Base-by-base conservation (phyloP, 192 early-diverging fungal species). In the Geranomyces variabilis region DNA sequence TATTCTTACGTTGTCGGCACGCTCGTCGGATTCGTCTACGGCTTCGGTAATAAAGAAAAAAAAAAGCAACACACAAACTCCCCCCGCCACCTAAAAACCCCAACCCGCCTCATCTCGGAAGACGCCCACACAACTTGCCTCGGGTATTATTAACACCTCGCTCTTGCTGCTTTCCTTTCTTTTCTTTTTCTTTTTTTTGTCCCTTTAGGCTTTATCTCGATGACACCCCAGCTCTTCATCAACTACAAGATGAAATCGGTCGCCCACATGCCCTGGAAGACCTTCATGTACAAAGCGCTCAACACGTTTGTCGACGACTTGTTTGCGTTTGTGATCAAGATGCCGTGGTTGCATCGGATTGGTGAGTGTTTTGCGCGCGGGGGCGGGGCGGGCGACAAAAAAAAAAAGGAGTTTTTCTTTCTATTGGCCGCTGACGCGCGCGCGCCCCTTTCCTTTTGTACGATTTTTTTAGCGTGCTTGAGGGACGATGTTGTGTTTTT, bases 191-290 rank as follows among this genome's bases (percentile, higher is more conserved):
- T 29, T 36, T 41, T 41, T 8, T 30, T 41, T 26, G 8, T n/a
- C 14, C 60, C 0, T 41, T 45, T 57, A 83, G 83, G 86, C 2
- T 88, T 88, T 70, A 84, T 88, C 45, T 77, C 67, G 47, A 93
- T 94, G 92, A 90, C 90, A 0, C 94, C 94, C 21, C 93, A 94
- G 72, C 73, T 96, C 55, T 94, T 93, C 71, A 93, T 96, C 82
- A 96, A 96, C 80, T 94, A 96, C 79, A 91, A 92, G 74, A 81
- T 81, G 53, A 88, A 89, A 62, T 81, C 85, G 60, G 90, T 96
- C 0, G 93, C 93, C 0, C 93, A 96, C 71, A 96, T 96, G 94
- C 93, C 93, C 7, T 94, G 92, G 91, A 90, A 89, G 61, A 94
- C 94, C 9, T 87, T 96, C 70, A 93, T 93, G 89, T 96, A 96